Base-by-base conservation (phyloP, 2,329 filamentous ascomycete species). In the Aulographum hederae region DNA sequence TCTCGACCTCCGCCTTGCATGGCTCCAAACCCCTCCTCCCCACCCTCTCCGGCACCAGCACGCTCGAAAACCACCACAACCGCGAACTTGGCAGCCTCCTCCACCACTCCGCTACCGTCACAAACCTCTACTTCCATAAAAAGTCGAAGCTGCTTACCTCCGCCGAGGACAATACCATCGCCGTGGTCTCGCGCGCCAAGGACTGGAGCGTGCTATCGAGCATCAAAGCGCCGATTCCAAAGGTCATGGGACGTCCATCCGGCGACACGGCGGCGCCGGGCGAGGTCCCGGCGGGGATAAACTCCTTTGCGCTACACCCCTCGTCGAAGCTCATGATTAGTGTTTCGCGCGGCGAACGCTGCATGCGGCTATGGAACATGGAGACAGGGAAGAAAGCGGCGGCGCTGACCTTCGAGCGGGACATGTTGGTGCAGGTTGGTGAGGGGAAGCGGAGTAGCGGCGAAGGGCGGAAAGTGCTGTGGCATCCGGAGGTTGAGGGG, bases 321-420 rank as follows among this genome's bases (percentile, higher is more conserved):
- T 91, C 80, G 51, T 81, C 92, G 68, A 95, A 94, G 58, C 62
- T 98, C 31, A 93, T 95, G 80, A 72, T 98, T 37, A 91, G 73
- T 43, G 84, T 95, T 6, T 78, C 81, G 42, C 81, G 77, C 45
- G 84, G 84, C 40, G 89, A 98, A 58, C 74, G 73, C 40, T 82
- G 76, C 46, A 91, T 98, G 79, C 65, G 89, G 40, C 54, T 95
- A 40, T 98, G 89, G 89, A 95, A 98, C 47, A 53, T 98, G 39
- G 84, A 95, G 41, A 95, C 86, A 3, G 89, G 85, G 12, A 92
- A 86, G 59, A 94, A 93, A 58, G 85, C 85, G 1, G 82, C 85
- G 18, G 85, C 93, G 32, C 58, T 98, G 43, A 89, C 80, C 49
- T 95, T 95, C 51, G 69, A 68, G 40, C 65, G 69, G 35, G 69